phyloP scores from a whole-genome alignment of 2,329 filamentous ascomycete species.

The Dactylella cylindrospora region DNA sequence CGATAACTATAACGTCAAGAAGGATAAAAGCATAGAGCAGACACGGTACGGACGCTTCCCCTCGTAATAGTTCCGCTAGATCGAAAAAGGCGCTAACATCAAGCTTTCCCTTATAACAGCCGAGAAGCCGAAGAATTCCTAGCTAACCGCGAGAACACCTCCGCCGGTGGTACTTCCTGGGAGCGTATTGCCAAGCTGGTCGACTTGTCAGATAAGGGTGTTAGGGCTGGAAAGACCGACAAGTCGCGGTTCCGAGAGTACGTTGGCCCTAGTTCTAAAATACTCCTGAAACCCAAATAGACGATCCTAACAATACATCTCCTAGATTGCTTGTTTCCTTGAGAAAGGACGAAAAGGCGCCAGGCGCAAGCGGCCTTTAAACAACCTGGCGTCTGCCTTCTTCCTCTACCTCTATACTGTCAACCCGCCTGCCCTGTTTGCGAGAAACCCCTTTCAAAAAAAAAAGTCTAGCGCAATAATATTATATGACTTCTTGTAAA shows the following conservation, averaged over 20 bases:
- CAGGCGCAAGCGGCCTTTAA: slow-evolving; percentile 66
- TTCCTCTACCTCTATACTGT: background rate
- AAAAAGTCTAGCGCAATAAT: too few species aligned
- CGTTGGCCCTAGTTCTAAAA: background rate
- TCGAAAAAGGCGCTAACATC: background rate
- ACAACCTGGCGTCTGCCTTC: background rate
- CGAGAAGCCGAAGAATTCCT: slow-evolving; percentile 94
- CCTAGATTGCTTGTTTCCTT: slow-evolving; percentile 69
- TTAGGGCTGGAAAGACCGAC: slow-evolving; percentile 79
- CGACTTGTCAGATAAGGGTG: slow-evolving; percentile 92
- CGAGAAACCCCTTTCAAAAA: too few species aligned
- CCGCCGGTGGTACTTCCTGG: slow-evolving; percentile 94
- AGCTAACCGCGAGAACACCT: slow-evolving; percentile 83
- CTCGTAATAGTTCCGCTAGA: too few species aligned
- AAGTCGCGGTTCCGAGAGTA: slow-evolving; percentile 92
- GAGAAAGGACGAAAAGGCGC: slow-evolving; percentile 88
- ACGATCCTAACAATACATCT: too few species aligned
- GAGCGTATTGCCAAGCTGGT: slow-evolving; percentile 96
- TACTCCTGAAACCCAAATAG: background rate
- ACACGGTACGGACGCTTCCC: slow-evolving; percentile 57
- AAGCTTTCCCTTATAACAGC: slow-evolving; percentile 50
- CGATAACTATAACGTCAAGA: slow-evolving; percentile 98
- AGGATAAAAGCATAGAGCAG: slow-evolving; percentile 87
- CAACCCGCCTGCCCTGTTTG: too few species aligned
- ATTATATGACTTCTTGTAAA: too few species aligned